phyloP scores from a whole-genome alignment of 2,329 filamentous ascomycete genomes.

The Aspergillus japonicus region DNA sequence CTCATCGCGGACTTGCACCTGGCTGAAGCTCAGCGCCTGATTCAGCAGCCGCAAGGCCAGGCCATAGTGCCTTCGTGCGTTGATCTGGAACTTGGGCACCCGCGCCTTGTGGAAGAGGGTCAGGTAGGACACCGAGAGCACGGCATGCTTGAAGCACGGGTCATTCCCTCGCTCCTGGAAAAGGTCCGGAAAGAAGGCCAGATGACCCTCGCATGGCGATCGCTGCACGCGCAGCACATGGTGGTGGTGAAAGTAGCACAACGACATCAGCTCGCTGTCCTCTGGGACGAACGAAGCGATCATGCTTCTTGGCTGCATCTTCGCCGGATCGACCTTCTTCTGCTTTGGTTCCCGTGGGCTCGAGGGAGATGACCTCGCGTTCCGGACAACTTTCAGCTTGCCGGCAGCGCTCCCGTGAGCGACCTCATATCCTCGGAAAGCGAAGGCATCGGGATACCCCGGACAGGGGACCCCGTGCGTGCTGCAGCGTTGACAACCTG shows the following conservation, averaged over 20 bases:
- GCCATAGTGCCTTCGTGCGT: constrained; percentile 1
- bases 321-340: too few species aligned
- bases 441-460: too few species aligned
- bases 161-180: neutral
- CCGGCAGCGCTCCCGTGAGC: too few species aligned
- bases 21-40: neutral
- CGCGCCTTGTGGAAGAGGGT: neutral
- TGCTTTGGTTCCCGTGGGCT: too few species aligned
- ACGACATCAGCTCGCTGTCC: neutral
- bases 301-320: too few species aligned
- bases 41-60: neutral
- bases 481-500: too few species aligned
- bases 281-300: too few species aligned
- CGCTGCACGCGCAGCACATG: neutral
- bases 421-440: too few species aligned
- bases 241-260: constrained; percentile 1
- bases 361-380: too few species aligned
- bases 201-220: constrained; percentile 1
- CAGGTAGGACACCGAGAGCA: neutral
- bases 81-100: neutral
- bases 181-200: constrained; percentile 1
- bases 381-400: too few species aligned
- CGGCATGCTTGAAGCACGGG: neutral
- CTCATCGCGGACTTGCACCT: neutral
- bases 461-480: too few species aligned